A percentile compares a stretch with the other conserved stretches of the same genome.
Evolutionary conservation across 331 rosid species (phyloP).

Genomic region (Malus hybrid): DNA sequence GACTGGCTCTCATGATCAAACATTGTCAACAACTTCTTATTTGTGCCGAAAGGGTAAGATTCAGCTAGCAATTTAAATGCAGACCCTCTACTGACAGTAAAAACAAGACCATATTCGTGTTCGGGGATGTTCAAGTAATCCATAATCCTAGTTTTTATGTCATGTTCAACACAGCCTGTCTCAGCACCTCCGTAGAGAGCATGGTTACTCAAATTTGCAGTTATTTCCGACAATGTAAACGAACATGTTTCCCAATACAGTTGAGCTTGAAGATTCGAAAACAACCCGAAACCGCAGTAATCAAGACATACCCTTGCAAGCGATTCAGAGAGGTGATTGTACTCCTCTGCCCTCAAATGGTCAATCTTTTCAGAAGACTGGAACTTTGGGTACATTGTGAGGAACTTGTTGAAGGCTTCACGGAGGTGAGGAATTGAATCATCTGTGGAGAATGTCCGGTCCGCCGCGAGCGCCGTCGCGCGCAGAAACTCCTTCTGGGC

Average conservation of each 20-base stretch:
- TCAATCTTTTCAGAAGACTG: slow-evolving; percentile 37
- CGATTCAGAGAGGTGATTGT: slow-evolving; percentile 29
- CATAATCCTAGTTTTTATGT: slow-evolving; percentile 41
- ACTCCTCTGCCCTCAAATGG: slow-evolving; percentile 42
- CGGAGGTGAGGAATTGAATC: slow-evolving; percentile 30
- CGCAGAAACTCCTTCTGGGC: slow-evolving; percentile 52
- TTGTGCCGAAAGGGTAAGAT: slow-evolving; percentile 45
- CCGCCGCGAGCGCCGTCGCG: slow-evolving; percentile 40
- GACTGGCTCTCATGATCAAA: slow-evolving; percentile 57
- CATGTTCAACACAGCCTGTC: slow-evolving; percentile 39
- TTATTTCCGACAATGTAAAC: slow-evolving; percentile 39
- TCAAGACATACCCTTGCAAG: slow-evolving; percentile 46
- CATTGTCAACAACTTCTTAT: slow-evolving; percentile 42
- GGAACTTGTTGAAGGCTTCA: slow-evolving; percentile 44
- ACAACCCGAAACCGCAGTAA: slow-evolving; percentile 46
- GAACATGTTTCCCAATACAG: slow-evolving; percentile 39
- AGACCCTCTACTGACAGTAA: slow-evolving; percentile 48
- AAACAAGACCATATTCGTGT: slow-evolving; percentile 49
- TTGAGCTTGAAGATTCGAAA: slow-evolving; percentile 37
- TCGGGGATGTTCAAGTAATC: slow-evolving; percentile 44
- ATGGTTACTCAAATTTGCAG: slow-evolving; percentile 47
- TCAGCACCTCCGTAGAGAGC: slow-evolving; percentile 49
- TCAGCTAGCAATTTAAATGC: slow-evolving; percentile 46
- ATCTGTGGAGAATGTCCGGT: slow-evolving; percentile 29
- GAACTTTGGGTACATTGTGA: slow-evolving; percentile 47